Conservation (phyloP, 2,329 filamentous ascomycete species). For the Pseudogymnoascus sp. region DNA sequence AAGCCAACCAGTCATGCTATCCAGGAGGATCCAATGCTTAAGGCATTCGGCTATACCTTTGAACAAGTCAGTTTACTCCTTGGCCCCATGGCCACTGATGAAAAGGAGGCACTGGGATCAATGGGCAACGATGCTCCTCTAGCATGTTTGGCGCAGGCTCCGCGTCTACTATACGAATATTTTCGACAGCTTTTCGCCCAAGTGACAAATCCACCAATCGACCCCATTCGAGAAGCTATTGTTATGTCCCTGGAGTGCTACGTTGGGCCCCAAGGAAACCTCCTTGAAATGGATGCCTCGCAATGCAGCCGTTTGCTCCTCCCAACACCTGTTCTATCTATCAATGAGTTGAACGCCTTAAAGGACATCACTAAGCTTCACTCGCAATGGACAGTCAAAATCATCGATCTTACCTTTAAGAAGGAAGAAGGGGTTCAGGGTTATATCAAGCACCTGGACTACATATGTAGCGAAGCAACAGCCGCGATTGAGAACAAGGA, state of each 20-base stretch:
- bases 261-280: conserved; percentile 88
- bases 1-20: conserved; percentile 62
- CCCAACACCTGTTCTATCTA: conserved; percentile 80
- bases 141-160: conserved; percentile 82
- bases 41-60: conserved; percentile 87
- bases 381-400: conserved; percentile 77
- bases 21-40: conserved; percentile 76
- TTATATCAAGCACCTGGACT: conserved; percentile 79
- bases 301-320: conserved; percentile 82
- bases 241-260: conserved; percentile 98
- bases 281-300: conserved; percentile 84
- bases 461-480: conserved; percentile 78
- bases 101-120: conserved; percentile 91
- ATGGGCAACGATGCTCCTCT: conserved; percentile 97
- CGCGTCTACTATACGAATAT: conserved; percentile 87
- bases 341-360: conserved; percentile 83
- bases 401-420: conserved; percentile 87
- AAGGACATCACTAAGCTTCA: conserved; percentile 68
- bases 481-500: conserved; percentile 76
- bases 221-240: conserved; percentile 92
- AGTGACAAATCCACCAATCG: conserved; percentile 95
- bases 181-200: conserved; percentile 97
- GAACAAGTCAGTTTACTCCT: conserved; percentile 90
- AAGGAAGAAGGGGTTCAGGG: conserved; percentile 76
- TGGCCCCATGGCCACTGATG: conserved; percentile 92